Conservation (phyloP, 352 stramenopile genomes). For the Blastocystis hominis region DNA sequence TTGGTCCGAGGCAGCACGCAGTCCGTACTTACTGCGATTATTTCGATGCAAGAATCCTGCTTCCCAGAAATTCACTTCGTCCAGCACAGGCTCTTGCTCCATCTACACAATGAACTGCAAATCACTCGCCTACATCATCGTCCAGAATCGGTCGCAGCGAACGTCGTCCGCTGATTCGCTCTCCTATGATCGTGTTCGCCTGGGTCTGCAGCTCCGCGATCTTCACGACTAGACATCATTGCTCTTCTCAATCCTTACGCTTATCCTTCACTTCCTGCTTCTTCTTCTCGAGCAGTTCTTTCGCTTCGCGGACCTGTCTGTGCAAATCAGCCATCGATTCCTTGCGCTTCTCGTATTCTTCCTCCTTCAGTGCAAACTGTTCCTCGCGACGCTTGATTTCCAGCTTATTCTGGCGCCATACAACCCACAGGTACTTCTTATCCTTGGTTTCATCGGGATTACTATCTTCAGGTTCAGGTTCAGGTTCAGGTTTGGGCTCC, state of each 20-base stretch:
- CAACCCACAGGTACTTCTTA: slow-evolving; percentile 29
- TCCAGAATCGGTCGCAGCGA: neutral
- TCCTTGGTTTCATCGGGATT: slow-evolving; percentile 2
- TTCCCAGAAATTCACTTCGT: slow-evolving; percentile 22
- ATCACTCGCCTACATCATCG: neutral
- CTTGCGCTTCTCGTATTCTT: neutral
- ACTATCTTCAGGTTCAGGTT: neutral
- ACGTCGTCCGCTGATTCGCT: neutral
- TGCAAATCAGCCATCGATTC: neutral
- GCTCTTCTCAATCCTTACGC: neutral
- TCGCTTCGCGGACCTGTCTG: neutral
- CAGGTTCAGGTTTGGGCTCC: neutral
- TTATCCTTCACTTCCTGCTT: neutral
- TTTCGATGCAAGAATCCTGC: neutral
- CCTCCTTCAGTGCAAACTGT: neutral
- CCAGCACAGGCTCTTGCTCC: neutral
- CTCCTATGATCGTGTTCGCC: neutral
- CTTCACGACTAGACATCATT: neutral
- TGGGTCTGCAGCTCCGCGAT: neutral
- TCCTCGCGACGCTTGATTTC: neutral
- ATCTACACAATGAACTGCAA: neutral
- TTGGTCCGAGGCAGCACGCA: neutral
- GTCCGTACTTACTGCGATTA: neutral
- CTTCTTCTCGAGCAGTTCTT: neutral
- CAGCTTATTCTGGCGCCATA: neutral